Evolutionary conservation across 2,329 filamentous ascomycete species (phyloP), one percentile per base, ranked within the genome.

Genomic region (Pseudogymnoascus sp.): DNA sequence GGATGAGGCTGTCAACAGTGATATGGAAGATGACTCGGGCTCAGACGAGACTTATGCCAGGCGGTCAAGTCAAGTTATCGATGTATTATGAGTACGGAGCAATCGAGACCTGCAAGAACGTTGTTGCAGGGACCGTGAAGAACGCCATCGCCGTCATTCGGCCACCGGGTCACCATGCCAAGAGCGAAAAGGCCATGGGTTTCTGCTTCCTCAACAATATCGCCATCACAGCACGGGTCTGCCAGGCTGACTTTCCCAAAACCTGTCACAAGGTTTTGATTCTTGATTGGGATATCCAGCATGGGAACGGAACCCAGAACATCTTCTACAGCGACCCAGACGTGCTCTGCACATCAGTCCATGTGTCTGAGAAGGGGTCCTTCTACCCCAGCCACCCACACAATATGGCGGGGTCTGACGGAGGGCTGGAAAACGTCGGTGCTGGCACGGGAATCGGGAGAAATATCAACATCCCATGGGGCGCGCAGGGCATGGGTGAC

Each of bases 161-260:
- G 13, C 95, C 95, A 1, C 95, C 95, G 0, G 95, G 95, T 0
- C 95, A 99, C 72, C 95, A 99, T 75, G 95, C 95, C 0, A 95
- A 99, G 74, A 87, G 86, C 65, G 84, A 95, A 71, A 81, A 87
- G 37, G 85, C 93, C 0, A 95, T 96, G 83, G 95, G 95, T 0
- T 99, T 99, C 73, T 99, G 95, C 75, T 85, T 98, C 65, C 98
- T 98, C 79, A 97, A 99, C 78, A 99, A 99, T 72, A 95, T 98
- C 2, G 92, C 91, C 19, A 90, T 99, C 65, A 93, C 93, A 1
- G 88, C 92, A n/a, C 89, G 86, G 65, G 90, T 93, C 11, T 97
- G 93, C 73, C 92, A 96, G 74, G 79, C 83, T 62, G 87, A 92
- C 65, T 95, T 90, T 69, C 90, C 90, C 1, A 85, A 93, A 3